Base-by-base conservation (phyloP, 441 rosid species). In the Eruca vesicaria region DNA sequence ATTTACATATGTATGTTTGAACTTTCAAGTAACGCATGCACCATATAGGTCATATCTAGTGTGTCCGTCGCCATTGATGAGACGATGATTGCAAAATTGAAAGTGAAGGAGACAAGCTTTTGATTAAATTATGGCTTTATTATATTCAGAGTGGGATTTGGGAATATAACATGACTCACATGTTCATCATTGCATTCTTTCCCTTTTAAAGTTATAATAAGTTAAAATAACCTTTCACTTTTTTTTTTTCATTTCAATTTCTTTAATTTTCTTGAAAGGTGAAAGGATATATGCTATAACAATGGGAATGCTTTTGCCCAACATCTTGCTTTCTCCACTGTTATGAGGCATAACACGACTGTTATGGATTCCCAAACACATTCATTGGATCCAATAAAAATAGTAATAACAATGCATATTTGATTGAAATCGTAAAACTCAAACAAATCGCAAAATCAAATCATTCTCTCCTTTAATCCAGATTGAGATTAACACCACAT, bases 331-430 rank as follows among this genome's bases (percentile, higher is more conserved):
- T 81, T 77, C 68, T 35, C 74, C 55, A 26, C 69, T 72, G 77
- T 82, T 66, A 79, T 64, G 81, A 74, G 72, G 72, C 70, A 69
- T 81, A 82, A 63, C 73, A 77, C 38, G 62, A 75, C 29, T 66
- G 78, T 50, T 41, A 58, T 19, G 62, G 84, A 84, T 83, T 84
- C 84, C 84, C 82, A 74, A 80, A 59, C 73, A 63, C 65, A 58
- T 48, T 79, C 65, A 66, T 66, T 79, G 82, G 75, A 74, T 67
- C 77, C 77, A 75, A 57, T 74, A 57, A 81, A 36, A 69, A 77
- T 63, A 83, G 74, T 74, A 68, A 43, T 31, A 32, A 29, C 58
- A 63, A 3, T 69, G 21, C 14, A 43, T 23, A 8, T 20, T 53
- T 18, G 18, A 63, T n/a, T 53, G 48, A 41, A n/a, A 38, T 53